Conservation (phyloP, 1,284 basidiomycete genomes). For the Trichosporon sp. region DNA sequence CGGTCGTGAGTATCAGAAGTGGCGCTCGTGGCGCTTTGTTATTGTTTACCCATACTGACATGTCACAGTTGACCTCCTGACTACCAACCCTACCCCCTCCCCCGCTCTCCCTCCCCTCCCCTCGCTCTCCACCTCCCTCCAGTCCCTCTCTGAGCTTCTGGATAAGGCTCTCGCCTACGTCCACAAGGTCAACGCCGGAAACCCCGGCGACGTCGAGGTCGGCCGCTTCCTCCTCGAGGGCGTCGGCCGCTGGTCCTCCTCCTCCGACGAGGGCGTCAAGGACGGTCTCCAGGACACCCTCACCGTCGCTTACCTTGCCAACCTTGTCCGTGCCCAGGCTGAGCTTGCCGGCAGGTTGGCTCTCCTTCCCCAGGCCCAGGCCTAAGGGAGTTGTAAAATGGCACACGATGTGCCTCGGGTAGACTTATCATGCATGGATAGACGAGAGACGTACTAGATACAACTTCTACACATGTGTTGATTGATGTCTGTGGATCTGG, state of each 20-base stretch:
- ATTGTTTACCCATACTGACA: conserved; percentile 8
- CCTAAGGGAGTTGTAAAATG: conserved; percentile 4
- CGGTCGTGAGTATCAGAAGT: conserved; percentile 59
- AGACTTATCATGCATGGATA: conserved; percentile 3
- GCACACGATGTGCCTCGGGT: neutral
- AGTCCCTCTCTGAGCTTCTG: conserved; percentile 50
- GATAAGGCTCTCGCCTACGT: conserved; percentile 75
- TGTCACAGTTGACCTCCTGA: conserved; percentile 65
- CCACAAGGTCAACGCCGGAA: conserved; percentile 69
- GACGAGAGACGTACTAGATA: neutral
- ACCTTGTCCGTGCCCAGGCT: conserved; percentile 87
- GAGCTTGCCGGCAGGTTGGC: conserved; percentile 87
- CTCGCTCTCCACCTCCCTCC: conserved; percentile 40
- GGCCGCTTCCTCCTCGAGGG: conserved; percentile 91
- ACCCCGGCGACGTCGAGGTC: conserved; percentile 76
- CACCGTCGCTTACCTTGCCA: conserved; percentile 92
- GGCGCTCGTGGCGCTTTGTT: neutral
- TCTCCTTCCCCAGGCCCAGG: conserved; percentile 54
- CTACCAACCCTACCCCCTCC: conserved; percentile 46
- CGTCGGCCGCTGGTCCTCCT: conserved; percentile 59
- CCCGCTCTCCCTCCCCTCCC: conserved; percentile 40
- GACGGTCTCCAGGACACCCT: conserved; percentile 67
- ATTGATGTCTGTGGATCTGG: neutral
- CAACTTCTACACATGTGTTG: neutral
- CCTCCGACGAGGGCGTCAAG: conserved; percentile 49